These are phyloP conservation scores for Radiomyces spectabilis DNA, from an alignment of 192 early-diverging fungal genomes.

Conservation along the genomic window DNA sequence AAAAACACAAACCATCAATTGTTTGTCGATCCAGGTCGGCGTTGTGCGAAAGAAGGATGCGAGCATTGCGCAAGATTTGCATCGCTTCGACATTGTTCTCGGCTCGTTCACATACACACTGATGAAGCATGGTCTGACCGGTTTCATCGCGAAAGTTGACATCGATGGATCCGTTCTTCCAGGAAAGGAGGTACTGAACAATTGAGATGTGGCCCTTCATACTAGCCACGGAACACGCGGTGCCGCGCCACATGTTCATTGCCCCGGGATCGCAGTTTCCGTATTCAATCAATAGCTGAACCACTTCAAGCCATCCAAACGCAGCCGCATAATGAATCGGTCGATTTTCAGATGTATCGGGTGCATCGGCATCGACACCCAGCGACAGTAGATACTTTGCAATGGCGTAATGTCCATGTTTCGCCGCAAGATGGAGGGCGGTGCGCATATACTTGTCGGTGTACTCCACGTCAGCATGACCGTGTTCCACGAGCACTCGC, in stretches of 20 bases:
- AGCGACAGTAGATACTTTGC: conserved; percentile 28
- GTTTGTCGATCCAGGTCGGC: conserved; percentile 30
- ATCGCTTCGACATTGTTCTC: conserved; percentile 20
- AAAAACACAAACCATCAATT: too few species aligned
- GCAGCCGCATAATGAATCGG: conserved; percentile 45
- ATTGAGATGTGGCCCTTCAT: conserved; percentile 43
- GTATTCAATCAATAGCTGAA: conserved; percentile 31
- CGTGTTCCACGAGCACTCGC: conserved; percentile 21
- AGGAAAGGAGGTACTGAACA: conserved; percentile 29
- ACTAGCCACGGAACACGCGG: conserved; percentile 42
- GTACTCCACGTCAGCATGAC: conserved; percentile 8
- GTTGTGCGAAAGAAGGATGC: conserved; percentile 16
- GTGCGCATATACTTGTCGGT: conserved; percentile 22
- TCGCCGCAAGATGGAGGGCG: conserved; percentile 22
- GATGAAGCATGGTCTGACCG: conserved; percentile 41
- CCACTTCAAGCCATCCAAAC: conserved; percentile 32
- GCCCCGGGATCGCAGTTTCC: conserved; percentile 30
- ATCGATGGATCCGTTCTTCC: conserved; percentile 11
- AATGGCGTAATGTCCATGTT: conserved; percentile 38
- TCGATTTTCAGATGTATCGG: conserved; percentile 37
- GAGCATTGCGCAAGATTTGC: conserved; percentile 8
- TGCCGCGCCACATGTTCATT: conserved; percentile 41
- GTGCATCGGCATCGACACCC: conserved; percentile 34
- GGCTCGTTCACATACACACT: conserved; percentile 3
- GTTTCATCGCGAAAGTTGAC: conserved; percentile 42